These are phyloP conservation scores for Hemileccinum rubropunctum DNA, from an alignment of 768 basidiomycete genomes.

Conservation along the genomic window DNA sequence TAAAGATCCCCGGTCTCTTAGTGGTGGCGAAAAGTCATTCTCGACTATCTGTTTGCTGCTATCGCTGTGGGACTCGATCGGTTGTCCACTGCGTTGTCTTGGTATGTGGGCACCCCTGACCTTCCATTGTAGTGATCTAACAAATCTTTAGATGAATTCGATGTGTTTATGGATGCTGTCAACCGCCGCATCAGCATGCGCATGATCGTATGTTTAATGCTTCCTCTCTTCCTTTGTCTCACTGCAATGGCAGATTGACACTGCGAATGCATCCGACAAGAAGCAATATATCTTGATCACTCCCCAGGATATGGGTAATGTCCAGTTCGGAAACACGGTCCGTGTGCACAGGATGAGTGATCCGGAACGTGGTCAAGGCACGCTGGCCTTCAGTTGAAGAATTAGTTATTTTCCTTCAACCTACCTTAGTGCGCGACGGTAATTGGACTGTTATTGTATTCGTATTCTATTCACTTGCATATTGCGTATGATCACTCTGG, in stretches of 20 bases:
- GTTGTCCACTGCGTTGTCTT: conserved; percentile 90
- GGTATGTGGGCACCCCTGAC: conserved; percentile 41
- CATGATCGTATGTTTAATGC: conserved; percentile 69
- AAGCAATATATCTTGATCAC: conserved; percentile 96
- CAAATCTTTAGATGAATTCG: conserved; percentile 76
- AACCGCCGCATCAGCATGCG: conserved; percentile 91
- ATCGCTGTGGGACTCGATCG: conserved; percentile 95
- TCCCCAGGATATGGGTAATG: conserved; percentile 86
- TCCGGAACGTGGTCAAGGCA: conserved; percentile 66
- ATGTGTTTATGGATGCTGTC: conserved; percentile 96
- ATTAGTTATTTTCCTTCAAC: not conserved
- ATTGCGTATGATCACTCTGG: conserved; percentile 1
- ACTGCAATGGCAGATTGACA: conserved; percentile 62
- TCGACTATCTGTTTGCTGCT: conserved; percentile 91
- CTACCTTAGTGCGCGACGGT: not conserved
- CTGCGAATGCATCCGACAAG: conserved; percentile 80
- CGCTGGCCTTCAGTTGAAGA: conserved; percentile 34
- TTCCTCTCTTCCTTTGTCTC: not conserved
- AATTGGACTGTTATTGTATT: not conserved
- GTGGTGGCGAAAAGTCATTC: conserved; percentile 96
- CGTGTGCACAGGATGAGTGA: conserved; percentile 76
- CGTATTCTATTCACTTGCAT: conserved; percentile 6
- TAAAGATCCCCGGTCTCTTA: conserved; percentile 83
- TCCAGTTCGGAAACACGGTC: conserved; percentile 65
- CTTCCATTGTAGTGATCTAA: conserved; percentile 7